phyloP scores from a whole-genome alignment of 2,329 filamentous ascomycete species.

The Fulvia fulva region DNA sequence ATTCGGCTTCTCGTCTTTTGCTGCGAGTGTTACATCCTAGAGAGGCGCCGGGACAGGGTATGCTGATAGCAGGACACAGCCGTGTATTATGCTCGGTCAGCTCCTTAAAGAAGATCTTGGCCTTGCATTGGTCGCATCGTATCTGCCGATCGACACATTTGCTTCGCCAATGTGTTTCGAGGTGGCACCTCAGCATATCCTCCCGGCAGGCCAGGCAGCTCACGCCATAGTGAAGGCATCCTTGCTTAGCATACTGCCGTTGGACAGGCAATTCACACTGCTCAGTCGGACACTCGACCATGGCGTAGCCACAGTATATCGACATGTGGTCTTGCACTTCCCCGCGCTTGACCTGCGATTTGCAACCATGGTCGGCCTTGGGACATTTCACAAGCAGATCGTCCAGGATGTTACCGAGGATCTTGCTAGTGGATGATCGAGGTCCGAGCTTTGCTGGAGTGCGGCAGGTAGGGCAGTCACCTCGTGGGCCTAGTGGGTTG shows the following conservation, averaged over 20 bases:
- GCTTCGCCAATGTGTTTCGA: constrained; percentile 41
- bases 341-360: constrained; percentile 50
- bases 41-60: constrained; percentile 42
- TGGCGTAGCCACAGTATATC: constrained; percentile 56
- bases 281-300: constrained; percentile 50
- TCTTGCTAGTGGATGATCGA: constrained; percentile 41
- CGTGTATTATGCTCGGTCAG: constrained; percentile 40
- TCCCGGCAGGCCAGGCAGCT: constrained; percentile 52
- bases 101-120: constrained; percentile 40
- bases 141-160: constrained; percentile 50
- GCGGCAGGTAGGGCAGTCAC: constrained; percentile 56
- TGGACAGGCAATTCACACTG: constrained; percentile 51
- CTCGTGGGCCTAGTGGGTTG: constrained; percentile 30
- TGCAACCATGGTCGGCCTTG: constrained; percentile 51
- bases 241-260: constrained; percentile 51
- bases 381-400: constrained; percentile 59
- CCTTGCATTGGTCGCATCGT: constrained; percentile 41
- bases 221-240: constrained; percentile 53
- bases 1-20: constrained; percentile 38
- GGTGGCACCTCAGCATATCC: constrained; percentile 52
- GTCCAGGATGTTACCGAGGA: constrained; percentile 59
- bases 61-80: constrained; percentile 40
- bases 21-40: constrained; percentile 42
- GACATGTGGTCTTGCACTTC: constrained; percentile 58
- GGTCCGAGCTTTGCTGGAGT: constrained; percentile 40